Base-by-base conservation (phyloP, 371 early-diverging fungal species). In the Mucor plumbeus region DNA sequence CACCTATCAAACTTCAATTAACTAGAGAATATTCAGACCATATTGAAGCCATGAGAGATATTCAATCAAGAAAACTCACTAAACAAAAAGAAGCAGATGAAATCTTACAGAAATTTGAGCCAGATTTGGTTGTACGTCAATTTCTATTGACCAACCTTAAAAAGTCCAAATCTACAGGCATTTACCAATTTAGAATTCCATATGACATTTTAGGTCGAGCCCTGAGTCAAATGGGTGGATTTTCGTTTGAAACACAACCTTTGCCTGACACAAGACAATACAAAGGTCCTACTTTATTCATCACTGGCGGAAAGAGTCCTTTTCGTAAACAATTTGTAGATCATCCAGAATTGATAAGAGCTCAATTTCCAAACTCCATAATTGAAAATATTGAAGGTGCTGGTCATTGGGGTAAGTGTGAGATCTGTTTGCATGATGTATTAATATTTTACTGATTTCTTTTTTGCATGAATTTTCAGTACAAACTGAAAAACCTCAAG, bases 141-240 rank as follows among this genome's bases (percentile, higher is more conserved):
- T 97, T 97, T 71, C 67, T 97, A 61, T 77, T 97, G 61, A 97
- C 97, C 11, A 97, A 97, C 71, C 79, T 95, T 61, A 94, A 92
- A 67, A 78, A 79, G 60, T 68, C 80, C 15, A 39, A 64, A 1
- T 14, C 21, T 17, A 70, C 78, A 10, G 87, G 85, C 13, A 55
- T 65, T 0, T 90, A 89, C 65, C 72, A 71, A 31, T 93, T 90
- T 69, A 83, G 95, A 19, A 80, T 94, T 35, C 95, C 95, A 9
- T 76, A 92, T 14, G 75, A 86, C 21, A 85, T 85, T 3, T 65
- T 97, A 2, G 88, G 84, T 5, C 62, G 75, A 35, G 78, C 85
- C 1, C 73, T 97, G 9, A 72, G 60, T 7, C 71, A 73, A 3
- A 67, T 95, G 39, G 87, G 89, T 50, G 77, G 70, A 3, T 93